phyloP scores from a whole-genome alignment of 164 flowering plant species.

The Chimonanthus salicifolius region DNA sequence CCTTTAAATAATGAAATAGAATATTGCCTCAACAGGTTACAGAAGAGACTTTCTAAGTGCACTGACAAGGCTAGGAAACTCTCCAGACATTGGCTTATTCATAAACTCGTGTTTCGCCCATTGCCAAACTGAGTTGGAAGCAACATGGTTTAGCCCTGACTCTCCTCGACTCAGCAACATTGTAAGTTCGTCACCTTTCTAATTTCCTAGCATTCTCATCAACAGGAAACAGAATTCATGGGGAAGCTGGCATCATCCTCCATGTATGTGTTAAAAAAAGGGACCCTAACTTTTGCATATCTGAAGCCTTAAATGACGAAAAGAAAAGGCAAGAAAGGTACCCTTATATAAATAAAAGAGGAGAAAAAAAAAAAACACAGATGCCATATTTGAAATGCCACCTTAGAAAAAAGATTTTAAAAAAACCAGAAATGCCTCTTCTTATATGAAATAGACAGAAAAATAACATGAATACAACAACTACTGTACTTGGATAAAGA shows the following conservation, averaged over 20 bases:
- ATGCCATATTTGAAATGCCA: too few species aligned
- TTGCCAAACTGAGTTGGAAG: slow-evolving; percentile 84
- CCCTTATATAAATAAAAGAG: too few species aligned
- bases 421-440: too few species aligned
- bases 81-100: slow-evolving; percentile 53
- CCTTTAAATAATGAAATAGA: not conserved
- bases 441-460: too few species aligned
- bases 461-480: not conserved
- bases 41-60: slow-evolving; percentile 58
- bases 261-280: too few species aligned
- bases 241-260: too few species aligned
- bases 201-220: not conserved
- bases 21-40: slow-evolving; percentile 36
- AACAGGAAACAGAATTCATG: not conserved
- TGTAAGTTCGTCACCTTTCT: slow-evolving; percentile 28
- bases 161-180: slow-evolving; percentile 49
- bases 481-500: not conserved
- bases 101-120: slow-evolving; percentile 81
- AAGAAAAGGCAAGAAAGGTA: too few species aligned
- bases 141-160: slow-evolving; percentile 55
- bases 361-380: too few species aligned
- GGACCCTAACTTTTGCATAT: too few species aligned
- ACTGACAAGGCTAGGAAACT: slow-evolving; percentile 32
- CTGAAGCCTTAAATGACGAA: too few species aligned
- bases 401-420: too few species aligned